Base-by-base conservation (phyloP, 129 eudicot species). In the Silybum marianum region DNA sequence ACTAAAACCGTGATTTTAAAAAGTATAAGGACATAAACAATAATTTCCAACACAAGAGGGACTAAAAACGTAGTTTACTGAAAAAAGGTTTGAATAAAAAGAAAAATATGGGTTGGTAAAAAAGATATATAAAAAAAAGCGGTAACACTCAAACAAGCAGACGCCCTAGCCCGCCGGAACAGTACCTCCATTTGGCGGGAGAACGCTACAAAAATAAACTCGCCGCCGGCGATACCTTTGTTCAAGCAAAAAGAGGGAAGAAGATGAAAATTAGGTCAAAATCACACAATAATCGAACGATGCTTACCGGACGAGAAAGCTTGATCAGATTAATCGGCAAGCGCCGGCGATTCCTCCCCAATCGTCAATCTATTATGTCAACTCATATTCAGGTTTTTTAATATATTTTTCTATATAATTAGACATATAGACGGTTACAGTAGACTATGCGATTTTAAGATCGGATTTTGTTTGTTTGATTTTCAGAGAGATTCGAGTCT, bases 281-380 rank as follows among this genome's bases (percentile, higher is more conserved):
- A 77, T 75, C 77, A 71, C 78, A 6, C 44, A 58, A n/a, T 25
- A 75, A 75, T 72, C 84, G 75, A 25, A 34, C 78, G 54, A 89
- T 87, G 94, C 87, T 92, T 4, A 89, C 82, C 10, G 97, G 98
- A 42, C 85, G 92, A 23, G 97, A 95, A 82, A 95, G 98, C 83
- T 48, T 95, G 81, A 74, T 82, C 65, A 78, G 97, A 75, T 78
- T 95, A 77, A 82, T 95, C 83, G 98, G 98, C 0, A 92, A 90
- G 77, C 94, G 96, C 48, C 97, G 97, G 3, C 82, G 97, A 18
- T 85, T 82, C 69, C 97, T 95, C 66, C 98, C 98, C 54, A 90
- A 90, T 13, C 97, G 90, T 71, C 88, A 83, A 8, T 80, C 89
- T 21, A 40, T 95, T 38, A 65, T 78, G 63, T 81, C 92, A 16